A percentile compares a stretch with the other conserved stretches of the same genome.
Evolutionary conservation across 1,284 basidiomycete genomes (phyloP).

Genomic region (Pterula multifida): DNA sequence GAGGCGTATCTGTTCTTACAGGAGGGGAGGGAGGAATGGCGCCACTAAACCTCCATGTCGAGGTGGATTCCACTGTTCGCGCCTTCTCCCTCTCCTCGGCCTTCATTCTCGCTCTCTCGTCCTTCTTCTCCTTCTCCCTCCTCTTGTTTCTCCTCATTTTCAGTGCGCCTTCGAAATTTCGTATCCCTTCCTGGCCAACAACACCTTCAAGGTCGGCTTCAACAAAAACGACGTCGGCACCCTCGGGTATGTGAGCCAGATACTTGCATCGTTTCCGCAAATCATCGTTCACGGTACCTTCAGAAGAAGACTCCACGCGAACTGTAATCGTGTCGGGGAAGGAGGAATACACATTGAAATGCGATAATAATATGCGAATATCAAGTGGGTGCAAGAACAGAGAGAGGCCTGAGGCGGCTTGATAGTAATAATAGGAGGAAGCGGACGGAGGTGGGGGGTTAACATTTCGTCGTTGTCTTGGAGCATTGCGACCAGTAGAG

Average conservation of each 20-base stretch:
- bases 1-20: slow-evolving; percentile 13
- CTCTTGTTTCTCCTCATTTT: slow-evolving; percentile 65
- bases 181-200: slow-evolving; percentile 61
- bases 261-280: slow-evolving; percentile 93
- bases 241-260: slow-evolving; percentile 83
- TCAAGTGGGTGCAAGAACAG: slow-evolving; percentile 94
- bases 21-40: slow-evolving; percentile 2
- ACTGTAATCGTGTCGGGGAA: slow-evolving; percentile 81
- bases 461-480: slow-evolving; percentile 57
- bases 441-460: slow-evolving; percentile 75
- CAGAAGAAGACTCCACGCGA: slow-evolving; percentile 66
- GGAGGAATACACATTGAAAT: slow-evolving; percentile 72
- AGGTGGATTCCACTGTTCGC: slow-evolving; percentile 24
- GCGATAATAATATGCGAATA: slow-evolving; percentile 83
- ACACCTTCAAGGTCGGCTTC: slow-evolving; percentile 77
- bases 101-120: slow-evolving; percentile 67
- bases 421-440: slow-evolving; percentile 90
- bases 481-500: slow-evolving; percentile 23
- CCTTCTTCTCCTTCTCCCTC: slow-evolving; percentile 68
- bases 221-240: slow-evolving; percentile 89
- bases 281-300: slow-evolving; percentile 81
- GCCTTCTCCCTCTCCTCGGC: slow-evolving; percentile 77
- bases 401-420: slow-evolving; percentile 84
- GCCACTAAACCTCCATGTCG: slow-evolving; percentile 14
- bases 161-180: slow-evolving; percentile 71